Conservation (phyloP, 345 rosid genomes). For the Hypericum perforatum region DNA sequence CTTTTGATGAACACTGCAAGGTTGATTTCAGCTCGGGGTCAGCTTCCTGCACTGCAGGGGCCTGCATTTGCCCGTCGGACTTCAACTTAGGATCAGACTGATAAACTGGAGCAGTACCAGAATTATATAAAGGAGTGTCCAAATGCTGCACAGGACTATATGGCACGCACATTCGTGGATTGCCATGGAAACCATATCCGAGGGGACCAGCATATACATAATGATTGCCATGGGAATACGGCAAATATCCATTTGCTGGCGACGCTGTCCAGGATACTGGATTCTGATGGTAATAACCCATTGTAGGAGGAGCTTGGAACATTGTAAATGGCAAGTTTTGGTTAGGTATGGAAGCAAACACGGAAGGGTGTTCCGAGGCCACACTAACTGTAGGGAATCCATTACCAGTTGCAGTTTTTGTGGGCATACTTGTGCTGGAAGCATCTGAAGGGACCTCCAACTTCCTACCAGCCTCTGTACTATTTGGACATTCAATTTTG, state of each 20-base stretch:
- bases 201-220: constrained; percentile 52
- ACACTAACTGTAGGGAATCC: constrained; percentile 21
- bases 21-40: constrained; percentile 27
- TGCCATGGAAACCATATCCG: constrained; percentile 52
- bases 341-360: constrained; percentile 39
- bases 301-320: constrained; percentile 53
- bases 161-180: constrained; percentile 54
- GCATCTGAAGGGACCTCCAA: constrained; percentile 21
- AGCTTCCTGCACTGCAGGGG: constrained; percentile 17
- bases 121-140: constrained; percentile 34
- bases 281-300: constrained; percentile 76
- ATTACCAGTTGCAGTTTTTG: constrained; percentile 24
- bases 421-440: constrained; percentile 29
- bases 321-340: constrained; percentile 48
- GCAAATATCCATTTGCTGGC: constrained; percentile 51
- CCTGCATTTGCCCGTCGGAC: constrained; percentile 29
- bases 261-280: constrained; percentile 70
- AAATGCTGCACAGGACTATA: constrained; percentile 48
- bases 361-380: constrained; percentile 44
- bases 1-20: constrained; percentile 18
- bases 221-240: constrained; percentile 46
- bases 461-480: constrained; percentile 26
- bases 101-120: constrained; percentile 42
- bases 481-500: constrained; percentile 19
- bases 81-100: constrained; percentile 40